Conservation (phyloP, 768 basidiomycete genomes). For the Trametes cingulata region DNA sequence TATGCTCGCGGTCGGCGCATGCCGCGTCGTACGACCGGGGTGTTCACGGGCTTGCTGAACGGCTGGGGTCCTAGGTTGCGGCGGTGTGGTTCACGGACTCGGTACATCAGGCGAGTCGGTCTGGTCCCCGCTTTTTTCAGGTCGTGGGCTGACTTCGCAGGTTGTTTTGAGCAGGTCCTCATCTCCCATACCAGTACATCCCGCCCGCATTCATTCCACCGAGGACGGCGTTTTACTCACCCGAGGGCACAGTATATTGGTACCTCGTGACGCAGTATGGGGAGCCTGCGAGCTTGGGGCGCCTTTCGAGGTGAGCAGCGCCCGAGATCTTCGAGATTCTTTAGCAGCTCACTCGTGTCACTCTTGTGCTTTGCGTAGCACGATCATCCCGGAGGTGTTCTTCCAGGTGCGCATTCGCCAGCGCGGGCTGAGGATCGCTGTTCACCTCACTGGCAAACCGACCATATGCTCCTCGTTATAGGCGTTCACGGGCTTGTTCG, state of each 20-base stretch:
- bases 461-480: conserved; percentile 23
- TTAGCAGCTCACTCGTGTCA: background rate
- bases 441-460: background rate
- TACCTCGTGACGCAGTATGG: conserved; percentile 55
- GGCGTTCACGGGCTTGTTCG: conserved; percentile 55
- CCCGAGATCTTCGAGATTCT: background rate
- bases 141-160: no score
- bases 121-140: no score
- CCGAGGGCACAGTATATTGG: conserved; percentile 43
- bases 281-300: conserved; percentile 39
- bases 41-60: no score
- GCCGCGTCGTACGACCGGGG: no score
- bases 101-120: conserved; percentile 20
- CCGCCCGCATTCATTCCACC: no score
- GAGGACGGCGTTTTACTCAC: no score
- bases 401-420: conserved; percentile 45
- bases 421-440: background rate
- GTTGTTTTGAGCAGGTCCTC: no score
- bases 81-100: conserved; percentile 23
- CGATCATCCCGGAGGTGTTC: conserved; percentile 45
- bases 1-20: no score
- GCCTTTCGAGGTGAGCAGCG: conserved; percentile 47
- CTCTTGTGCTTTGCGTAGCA: conserved; percentile 36
- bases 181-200: conserved; percentile 26
- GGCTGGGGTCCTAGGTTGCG: conserved; percentile 17